phyloP scores from a whole-genome alignment of 2,329 filamentous ascomycete species.

The Pseudogymnoascus sp. region DNA sequence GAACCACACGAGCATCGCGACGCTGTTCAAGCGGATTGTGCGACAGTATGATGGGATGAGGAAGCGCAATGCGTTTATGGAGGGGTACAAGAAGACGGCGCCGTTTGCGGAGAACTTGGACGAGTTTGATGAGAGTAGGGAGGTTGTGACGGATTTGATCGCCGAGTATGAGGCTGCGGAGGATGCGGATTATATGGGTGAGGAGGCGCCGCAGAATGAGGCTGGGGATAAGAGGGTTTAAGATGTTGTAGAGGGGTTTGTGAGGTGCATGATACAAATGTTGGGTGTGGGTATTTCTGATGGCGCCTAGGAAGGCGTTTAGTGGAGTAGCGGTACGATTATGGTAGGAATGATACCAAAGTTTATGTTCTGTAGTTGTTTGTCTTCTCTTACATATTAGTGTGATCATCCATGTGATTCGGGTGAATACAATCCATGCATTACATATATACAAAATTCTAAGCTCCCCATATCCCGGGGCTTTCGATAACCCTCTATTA shows the following conservation, averaged over 20 bases:
- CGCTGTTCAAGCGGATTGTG: slow-evolving; percentile 89
- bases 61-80: slow-evolving; percentile 94
- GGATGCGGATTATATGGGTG: slow-evolving; percentile 72
- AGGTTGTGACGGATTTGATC: slow-evolving; percentile 86
- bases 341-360: slow-evolving; percentile 8
- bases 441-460: slow-evolving; percentile 7
- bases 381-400: neutral
- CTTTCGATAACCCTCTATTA: neutral
- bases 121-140: slow-evolving; percentile 90
- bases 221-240: slow-evolving; percentile 3
- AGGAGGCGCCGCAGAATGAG: slow-evolving; percentile 14
- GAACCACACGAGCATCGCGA: slow-evolving; percentile 95
- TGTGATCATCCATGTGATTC: neutral
- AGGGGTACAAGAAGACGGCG: slow-evolving; percentile 91
- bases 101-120: slow-evolving; percentile 85
- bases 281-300: slow-evolving; percentile 5
- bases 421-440: neutral
- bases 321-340: neutral
- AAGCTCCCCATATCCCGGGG: neutral
- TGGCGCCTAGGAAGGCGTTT: slow-evolving; percentile 4
- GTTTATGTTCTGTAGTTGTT: neutral
- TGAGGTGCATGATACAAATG: slow-evolving; percentile 7
- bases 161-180: slow-evolving; percentile 95
- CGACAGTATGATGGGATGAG: slow-evolving; percentile 88
- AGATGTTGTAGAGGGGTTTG: neutral